Evolutionary conservation across 176 grass and related monocot species (phyloP).

Genomic region (Raddia guianensis): DNA sequence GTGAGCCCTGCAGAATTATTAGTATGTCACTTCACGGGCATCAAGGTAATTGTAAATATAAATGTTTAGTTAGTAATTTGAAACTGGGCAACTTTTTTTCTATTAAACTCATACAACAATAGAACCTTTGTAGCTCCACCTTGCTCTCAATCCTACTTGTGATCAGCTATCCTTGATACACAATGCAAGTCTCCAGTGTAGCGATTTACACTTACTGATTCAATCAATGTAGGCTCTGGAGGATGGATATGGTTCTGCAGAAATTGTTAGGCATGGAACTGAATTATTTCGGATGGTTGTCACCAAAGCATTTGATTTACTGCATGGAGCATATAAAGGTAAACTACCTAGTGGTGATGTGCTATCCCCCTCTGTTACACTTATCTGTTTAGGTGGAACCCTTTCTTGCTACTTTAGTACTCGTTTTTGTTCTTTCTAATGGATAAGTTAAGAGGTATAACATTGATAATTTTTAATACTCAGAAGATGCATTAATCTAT

Average conservation of each 20-base stretch:
- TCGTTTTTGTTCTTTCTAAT: not conserved
- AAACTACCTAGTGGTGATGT: not conserved
- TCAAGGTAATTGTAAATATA: slow-evolving; percentile 63
- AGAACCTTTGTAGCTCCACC: not conserved
- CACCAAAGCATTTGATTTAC: slow-evolving; percentile 68
- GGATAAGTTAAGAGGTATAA: slow-evolving; percentile 6
- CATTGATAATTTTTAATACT: slow-evolving; percentile 2
- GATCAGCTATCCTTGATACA: not conserved
- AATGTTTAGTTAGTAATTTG: slow-evolving; percentile 23
- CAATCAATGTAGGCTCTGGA: slow-evolving; percentile 57
- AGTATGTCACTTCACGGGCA: slow-evolving; percentile 76
- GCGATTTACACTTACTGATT: not conserved
- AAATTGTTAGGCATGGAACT: slow-evolving; percentile 67
- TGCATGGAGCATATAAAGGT: slow-evolving; percentile 74
- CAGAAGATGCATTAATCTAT: not conserved
- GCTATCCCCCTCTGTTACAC: not conserved
- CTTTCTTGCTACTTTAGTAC: not conserved
- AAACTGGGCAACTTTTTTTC: slow-evolving; percentile 6
- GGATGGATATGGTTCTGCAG: slow-evolving; percentile 63
- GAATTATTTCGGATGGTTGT: slow-evolving; percentile 70
- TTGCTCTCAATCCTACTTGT: not conserved
- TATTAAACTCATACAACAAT: not conserved
- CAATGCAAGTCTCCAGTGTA: not conserved
- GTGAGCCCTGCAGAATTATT: slow-evolving; percentile 66
- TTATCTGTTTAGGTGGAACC: not conserved